Evolutionary conservation across 1,139 yeast species (phyloP).

Genomic region (Sugiyamaella paludigena): DNA sequence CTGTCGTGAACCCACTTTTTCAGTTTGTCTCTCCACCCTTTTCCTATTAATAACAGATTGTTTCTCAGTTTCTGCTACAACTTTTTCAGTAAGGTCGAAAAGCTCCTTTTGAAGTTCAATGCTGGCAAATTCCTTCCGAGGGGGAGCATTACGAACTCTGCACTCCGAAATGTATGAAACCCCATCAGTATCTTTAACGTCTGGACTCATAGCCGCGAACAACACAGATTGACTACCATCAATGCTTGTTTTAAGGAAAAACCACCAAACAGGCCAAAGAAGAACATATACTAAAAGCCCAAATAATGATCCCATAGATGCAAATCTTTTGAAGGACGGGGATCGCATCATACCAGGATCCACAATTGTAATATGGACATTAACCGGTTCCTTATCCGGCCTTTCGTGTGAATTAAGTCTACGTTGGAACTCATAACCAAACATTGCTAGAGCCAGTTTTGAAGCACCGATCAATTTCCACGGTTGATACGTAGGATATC

Average conservation of each 20-base stretch:
- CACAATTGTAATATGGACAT: constrained; percentile 69
- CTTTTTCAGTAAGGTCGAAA: constrained; percentile 59
- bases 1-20: neutral
- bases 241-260: constrained; percentile 67
- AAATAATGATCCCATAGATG: constrained; percentile 71
- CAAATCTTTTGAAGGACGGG: constrained; percentile 73
- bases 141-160: constrained; percentile 49
- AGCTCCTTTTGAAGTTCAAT: constrained; percentile 57
- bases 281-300: constrained; percentile 68
- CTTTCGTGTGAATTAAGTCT: constrained; percentile 56
- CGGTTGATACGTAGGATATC: constrained; percentile 62
- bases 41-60: constrained; percentile 54
- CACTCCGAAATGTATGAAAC: constrained; percentile 77
- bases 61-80: constrained; percentile 62
- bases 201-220: constrained; percentile 71
- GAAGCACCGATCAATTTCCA: constrained; percentile 81
- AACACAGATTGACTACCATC: constrained; percentile 80
- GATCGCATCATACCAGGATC: constrained; percentile 94
- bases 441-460: constrained; percentile 69
- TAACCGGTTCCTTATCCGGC: constrained; percentile 62
- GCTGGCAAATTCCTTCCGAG: constrained; percentile 64
- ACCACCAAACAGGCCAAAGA: constrained; percentile 77
- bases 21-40: constrained; percentile 20
- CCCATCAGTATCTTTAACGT: constrained; percentile 56
- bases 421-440: constrained; percentile 73